Conservation (phyloP, 139 green algal species). For the Closterium sp. region DNA sequence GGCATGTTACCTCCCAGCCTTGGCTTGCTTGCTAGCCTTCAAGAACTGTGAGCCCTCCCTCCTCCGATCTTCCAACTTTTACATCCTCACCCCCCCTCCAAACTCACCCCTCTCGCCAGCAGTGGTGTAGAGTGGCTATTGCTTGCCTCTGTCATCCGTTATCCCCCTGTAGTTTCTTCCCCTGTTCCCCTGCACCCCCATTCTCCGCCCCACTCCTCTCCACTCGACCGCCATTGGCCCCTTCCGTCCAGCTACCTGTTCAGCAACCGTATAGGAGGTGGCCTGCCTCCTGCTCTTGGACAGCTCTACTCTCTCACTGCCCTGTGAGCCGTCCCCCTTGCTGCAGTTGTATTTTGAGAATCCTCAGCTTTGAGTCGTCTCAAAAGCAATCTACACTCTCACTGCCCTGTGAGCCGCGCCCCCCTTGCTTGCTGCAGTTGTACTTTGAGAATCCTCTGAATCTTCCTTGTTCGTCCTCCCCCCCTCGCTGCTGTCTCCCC, state of each 20-base stretch:
- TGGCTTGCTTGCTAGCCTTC: not conserved
- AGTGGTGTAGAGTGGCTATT: not conserved
- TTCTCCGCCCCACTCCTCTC: not conserved
- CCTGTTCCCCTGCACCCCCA: too few species aligned
- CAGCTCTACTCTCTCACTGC: not conserved
- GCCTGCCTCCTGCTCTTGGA: not conserved
- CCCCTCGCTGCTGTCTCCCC: too few species aligned
- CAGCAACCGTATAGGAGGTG: not conserved
- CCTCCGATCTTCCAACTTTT: too few species aligned
- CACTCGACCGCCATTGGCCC: not conserved
- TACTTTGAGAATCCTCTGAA: too few species aligned
- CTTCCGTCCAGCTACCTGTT: not conserved
- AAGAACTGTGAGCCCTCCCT: not conserved
- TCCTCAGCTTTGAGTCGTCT: too few species aligned
- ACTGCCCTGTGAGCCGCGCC: too few species aligned
- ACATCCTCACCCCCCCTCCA: not conserved
- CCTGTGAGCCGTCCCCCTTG: not conserved
- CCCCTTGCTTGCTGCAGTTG: too few species aligned
- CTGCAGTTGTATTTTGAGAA: too few species aligned
- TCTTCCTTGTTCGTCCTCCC: too few species aligned
- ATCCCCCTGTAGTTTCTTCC: not conserved
- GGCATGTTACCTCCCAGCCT: not conserved
- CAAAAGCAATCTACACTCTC: too few species aligned
- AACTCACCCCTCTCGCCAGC: not conserved
- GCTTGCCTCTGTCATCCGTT: not conserved